Base-by-base conservation (phyloP, 129 eudicot species). In the Scalesia atractyloides region DNA sequence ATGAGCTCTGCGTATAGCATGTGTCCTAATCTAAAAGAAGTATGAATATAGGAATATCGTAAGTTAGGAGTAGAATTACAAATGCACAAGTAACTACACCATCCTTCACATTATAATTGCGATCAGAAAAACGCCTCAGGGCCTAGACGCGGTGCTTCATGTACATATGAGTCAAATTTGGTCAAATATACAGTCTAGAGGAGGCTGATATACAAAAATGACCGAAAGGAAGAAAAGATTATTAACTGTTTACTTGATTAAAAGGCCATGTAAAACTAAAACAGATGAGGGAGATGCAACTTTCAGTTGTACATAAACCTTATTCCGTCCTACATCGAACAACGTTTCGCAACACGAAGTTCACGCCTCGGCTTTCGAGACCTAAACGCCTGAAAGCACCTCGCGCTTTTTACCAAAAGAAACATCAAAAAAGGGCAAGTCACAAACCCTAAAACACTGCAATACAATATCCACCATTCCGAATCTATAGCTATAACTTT, bases 1-100 rank as follows among this genome's bases (percentile, higher is more conserved):
- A 81, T 86, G 95, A 79, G 98, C 98, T 83, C 84, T 81, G 83
- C 97, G 87, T 68, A 94, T 90, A 56, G 98, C 91, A 84, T 94
- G 97, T 20, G 98, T 94, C 78, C 95, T 85, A 62, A 93, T 85
- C 98, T 92, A 78, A 64, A 71, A 19, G 11, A 1, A 30, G 26
- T 5, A 58, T 5, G 14, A 78, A 78, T 33, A 43, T 17, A 50
- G 18, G 58, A 44, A 18, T 30, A 64, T 20, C 2, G 24, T 44
- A 64, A 71, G 68, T 78, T 54, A 62, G 19, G 66, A 66, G 11
- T n/a, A 58, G 13, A 22, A 58, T 24, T 9, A 14, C 53, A 66
- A 41, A 54, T 9, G 59, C 66, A 39, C 39, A 53, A 36, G 13
- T 49, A 75, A 52, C 39, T 50, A 48, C 54, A 58, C 63, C 47